A percentile compares a stretch with the other conserved stretches of the same genome.
Evolutionary conservation across 2,329 filamentous ascomycete species (phyloP).

Genomic region (Hypoxylon sp.): DNA sequence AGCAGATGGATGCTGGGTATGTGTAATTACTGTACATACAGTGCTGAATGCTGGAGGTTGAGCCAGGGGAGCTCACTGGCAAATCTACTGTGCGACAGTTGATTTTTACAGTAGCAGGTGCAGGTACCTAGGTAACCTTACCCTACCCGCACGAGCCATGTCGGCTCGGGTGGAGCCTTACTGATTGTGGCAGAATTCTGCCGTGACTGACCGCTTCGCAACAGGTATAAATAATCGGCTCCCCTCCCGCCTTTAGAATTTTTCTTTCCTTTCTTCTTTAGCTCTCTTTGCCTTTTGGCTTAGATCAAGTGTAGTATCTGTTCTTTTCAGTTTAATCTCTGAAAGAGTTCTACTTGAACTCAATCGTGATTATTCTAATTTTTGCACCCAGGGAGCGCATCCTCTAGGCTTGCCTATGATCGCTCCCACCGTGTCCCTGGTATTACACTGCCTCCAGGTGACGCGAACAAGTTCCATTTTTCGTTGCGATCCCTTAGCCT

Average conservation of each 20-base stretch:
- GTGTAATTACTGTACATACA: too few relatives aligned
- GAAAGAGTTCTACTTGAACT: constrained; percentile 80
- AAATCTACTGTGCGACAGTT: too few relatives aligned
- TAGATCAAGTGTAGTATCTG: constrained; percentile 97
- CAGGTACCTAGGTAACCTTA: neutral
- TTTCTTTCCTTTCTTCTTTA: constrained; percentile 64
- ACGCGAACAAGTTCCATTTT: constrained; percentile 72
- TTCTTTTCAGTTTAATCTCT: constrained; percentile 99
- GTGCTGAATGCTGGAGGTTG: neutral
- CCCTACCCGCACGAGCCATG: too few relatives aligned
- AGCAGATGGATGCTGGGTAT: too few relatives aligned
- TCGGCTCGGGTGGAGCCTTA: neutral
- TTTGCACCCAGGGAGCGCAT: constrained; percentile 67
- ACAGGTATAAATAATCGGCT: constrained; percentile 44
- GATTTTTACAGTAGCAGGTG: neutral
- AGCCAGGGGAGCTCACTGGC: too few relatives aligned
- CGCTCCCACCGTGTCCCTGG: constrained; percentile 77
- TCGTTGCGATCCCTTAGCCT: constrained; percentile 70
- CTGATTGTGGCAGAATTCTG: constrained; percentile 19
- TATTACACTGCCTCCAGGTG: constrained; percentile 81
- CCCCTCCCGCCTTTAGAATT: constrained; percentile 40
- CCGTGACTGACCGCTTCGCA: constrained; percentile 15
- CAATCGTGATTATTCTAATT: constrained; percentile 87
- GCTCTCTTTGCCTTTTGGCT: constrained; percentile 66
- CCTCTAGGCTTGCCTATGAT: constrained; percentile 81